These are phyloP conservation scores for Mycena pura DNA, from an alignment of 768 basidiomycete species.

Conservation along the genomic window DNA sequence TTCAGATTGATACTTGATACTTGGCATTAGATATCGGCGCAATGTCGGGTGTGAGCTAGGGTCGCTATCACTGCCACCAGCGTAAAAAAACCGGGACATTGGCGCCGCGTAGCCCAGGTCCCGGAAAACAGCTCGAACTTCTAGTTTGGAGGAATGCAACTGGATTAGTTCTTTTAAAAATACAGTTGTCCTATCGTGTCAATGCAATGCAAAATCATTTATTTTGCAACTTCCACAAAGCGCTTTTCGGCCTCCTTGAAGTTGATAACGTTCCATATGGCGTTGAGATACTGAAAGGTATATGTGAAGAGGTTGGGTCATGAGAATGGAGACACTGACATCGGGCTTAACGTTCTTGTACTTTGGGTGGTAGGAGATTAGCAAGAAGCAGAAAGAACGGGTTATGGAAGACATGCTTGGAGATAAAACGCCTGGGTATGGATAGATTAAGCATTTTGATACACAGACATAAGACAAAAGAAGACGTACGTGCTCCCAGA, in stretches of 20 bases:
- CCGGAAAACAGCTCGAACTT: neutral
- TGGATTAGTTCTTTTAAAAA: too few relatives aligned
- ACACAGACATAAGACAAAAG: slow-evolving; percentile 15
- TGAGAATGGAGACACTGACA: slow-evolving; percentile 52
- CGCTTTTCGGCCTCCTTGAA: slow-evolving; percentile 88
- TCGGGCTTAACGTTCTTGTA: slow-evolving; percentile 95
- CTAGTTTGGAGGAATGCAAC: neutral
- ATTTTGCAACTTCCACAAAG: slow-evolving; percentile 43
- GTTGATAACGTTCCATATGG: slow-evolving; percentile 97
- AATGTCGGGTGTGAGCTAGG: neutral
- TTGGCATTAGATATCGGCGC: too few relatives aligned
- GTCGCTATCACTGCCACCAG: too few relatives aligned
- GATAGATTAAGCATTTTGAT: slow-evolving; percentile 17
- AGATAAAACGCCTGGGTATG: slow-evolving; percentile 74
- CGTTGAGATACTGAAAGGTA: slow-evolving; percentile 80
- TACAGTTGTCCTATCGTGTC: too few relatives aligned
- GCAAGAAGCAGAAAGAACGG: neutral
- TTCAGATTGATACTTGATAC: too few relatives aligned
- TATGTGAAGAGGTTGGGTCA: neutral
- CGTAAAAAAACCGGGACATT: neutral
- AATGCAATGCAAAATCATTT: slow-evolving; percentile 6
- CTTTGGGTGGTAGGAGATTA: slow-evolving; percentile 43
- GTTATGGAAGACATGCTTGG: slow-evolving; percentile 45
- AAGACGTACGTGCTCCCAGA: slow-evolving; percentile 89
- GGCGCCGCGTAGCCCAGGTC: neutral